Evolutionary conservation across 352 stramenopile species (phyloP).

Genomic region (Nothophytophthora sp.): DNA sequence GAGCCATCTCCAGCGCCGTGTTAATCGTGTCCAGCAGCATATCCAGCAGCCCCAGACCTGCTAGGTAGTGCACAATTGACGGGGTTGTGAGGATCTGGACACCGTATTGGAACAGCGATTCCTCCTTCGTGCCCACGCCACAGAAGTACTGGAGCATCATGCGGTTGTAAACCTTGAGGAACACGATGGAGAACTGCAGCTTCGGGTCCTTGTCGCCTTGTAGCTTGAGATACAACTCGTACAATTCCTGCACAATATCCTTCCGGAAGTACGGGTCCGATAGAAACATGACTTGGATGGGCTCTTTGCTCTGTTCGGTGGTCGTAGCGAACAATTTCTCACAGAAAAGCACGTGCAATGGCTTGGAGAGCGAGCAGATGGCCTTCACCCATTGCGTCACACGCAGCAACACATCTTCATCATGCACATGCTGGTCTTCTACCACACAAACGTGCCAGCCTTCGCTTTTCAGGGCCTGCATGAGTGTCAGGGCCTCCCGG

Average conservation of each 20-base stretch:
- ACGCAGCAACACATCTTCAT: conserved; percentile 65
- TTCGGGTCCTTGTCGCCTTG: conserved; percentile 96
- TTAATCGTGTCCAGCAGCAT: conserved; percentile 82
- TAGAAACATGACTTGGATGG: conserved; percentile 91
- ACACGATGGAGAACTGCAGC: conserved; percentile 90
- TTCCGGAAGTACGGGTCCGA: conserved; percentile 96
- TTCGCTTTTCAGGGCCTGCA: conserved; percentile 77
- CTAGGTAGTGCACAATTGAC: conserved; percentile 78
- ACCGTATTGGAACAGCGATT: conserved; percentile 91
- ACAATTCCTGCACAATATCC: conserved; percentile 88
- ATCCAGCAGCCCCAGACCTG: conserved; percentile 62
- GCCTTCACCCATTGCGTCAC: conserved; percentile 80
- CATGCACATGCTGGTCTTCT: conserved; percentile 64
- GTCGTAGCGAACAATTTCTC: conserved; percentile 57
- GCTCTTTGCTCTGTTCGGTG: conserved; percentile 45
- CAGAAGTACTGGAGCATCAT: conserved; percentile 91
- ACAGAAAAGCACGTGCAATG: conserved; percentile 69
- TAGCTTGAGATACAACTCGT: conserved; percentile 95
- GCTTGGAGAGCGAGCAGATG: conserved; percentile 58
- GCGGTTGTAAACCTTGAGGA: conserved; percentile 82
- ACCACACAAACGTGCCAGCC: conserved; percentile 87
- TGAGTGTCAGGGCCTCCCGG: conserved; percentile 64
- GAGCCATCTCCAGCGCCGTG: conserved; percentile 69
- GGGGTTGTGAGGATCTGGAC: conserved; percentile 96
- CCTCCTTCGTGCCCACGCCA: conserved; percentile 87